Conservation (phyloP, 2,329 filamentous ascomycete species). For the Pseudopyricularia javanii region DNA sequence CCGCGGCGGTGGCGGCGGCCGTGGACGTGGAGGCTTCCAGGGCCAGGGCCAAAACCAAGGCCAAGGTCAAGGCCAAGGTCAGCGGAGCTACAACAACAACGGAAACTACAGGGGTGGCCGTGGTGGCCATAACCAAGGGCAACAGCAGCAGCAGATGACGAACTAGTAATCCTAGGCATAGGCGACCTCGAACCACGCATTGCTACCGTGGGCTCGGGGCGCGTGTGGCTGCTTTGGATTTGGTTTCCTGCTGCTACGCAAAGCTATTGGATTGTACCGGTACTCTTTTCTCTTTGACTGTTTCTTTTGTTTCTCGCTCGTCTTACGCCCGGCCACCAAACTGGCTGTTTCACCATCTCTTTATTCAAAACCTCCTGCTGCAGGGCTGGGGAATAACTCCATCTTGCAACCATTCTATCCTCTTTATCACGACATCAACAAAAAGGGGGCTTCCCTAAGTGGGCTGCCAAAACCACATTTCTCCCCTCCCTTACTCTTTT, state of each 20-base stretch:
- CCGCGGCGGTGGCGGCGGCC: slow-evolving; percentile 11
- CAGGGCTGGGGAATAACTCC: background rate
- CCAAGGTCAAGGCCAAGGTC: slow-evolving; percentile 11
- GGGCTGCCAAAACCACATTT: no score
- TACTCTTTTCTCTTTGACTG: slow-evolving; percentile 1
- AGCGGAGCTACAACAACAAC: slow-evolving; percentile 1
- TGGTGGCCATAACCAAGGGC: background rate
- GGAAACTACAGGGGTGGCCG: slow-evolving; percentile 4
- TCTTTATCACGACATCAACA: no score
- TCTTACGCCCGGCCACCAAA: background rate
- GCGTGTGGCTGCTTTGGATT: background rate
- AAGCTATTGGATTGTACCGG: slow-evolving; percentile 12
- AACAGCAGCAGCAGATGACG: background rate
- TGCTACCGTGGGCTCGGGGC: background rate
- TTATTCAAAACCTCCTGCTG: background rate
- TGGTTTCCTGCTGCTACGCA: background rate
- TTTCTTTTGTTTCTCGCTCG: background rate
- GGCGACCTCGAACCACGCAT: background rate
- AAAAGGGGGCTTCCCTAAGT: no score
- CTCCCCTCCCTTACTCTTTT: no score
- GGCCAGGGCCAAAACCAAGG: slow-evolving; percentile 8
- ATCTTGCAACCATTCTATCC: no score
- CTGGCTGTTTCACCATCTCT: background rate
- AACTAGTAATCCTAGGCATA: background rate
- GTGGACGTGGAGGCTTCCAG: slow-evolving; percentile 13